phyloP scores from a whole-genome alignment of 2,329 filamentous ascomycete species.

The Cercospora beticola region DNA sequence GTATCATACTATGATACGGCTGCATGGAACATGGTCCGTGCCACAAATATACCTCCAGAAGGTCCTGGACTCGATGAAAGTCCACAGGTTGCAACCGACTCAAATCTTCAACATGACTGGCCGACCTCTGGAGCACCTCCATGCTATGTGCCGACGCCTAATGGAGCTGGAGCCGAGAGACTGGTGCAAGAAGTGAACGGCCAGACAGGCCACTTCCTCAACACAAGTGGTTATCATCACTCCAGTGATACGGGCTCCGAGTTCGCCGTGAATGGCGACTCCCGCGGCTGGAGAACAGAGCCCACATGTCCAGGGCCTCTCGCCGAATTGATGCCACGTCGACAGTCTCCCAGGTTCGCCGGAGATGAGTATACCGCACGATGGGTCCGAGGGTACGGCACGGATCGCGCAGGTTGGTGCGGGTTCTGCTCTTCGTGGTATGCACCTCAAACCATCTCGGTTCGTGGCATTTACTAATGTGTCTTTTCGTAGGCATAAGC shows the following conservation, averaged over 20 bases:
- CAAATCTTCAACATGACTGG: not conserved
- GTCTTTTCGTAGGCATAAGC: conserved; percentile 53
- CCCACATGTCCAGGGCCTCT: conserved; percentile 4
- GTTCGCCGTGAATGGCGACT: not conserved
- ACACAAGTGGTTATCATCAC: not conserved
- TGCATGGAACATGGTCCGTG: not conserved
- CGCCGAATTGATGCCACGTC: conserved; percentile 16
- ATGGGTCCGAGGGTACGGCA: conserved; percentile 82
- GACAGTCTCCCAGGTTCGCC: conserved; percentile 58
- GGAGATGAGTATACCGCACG: conserved; percentile 79
- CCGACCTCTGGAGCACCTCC: not conserved
- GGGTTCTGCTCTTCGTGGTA: conserved; percentile 83
- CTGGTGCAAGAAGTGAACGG: not conserved
- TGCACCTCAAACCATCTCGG: not conserved
- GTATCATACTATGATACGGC: not conserved
- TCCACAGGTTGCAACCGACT: not conserved
- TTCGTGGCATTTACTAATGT: not conserved
- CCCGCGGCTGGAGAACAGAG: not conserved
- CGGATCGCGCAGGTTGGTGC: conserved; percentile 87
- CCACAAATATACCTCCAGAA: not conserved
- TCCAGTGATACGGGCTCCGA: not conserved
- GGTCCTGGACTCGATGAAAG: not conserved
- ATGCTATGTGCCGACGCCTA: not conserved
- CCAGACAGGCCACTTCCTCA: not conserved
- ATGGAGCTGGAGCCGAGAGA: not conserved